phyloP scores from a whole-genome alignment of 352 stramenopile species.

The Globisporangium iwayamae region DNA sequence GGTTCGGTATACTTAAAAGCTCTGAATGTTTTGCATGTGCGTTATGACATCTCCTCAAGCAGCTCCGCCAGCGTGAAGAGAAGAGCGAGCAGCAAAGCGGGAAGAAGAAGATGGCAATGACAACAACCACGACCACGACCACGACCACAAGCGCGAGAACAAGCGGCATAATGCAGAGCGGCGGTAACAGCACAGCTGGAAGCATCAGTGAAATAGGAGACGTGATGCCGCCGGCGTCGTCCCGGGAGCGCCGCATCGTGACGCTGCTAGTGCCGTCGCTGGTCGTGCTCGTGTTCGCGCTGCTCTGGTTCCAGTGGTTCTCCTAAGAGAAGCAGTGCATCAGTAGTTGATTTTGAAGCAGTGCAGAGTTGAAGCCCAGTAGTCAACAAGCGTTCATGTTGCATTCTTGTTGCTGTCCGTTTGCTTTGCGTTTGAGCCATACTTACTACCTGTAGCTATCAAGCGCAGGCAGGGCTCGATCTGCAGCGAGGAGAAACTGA shows the following conservation, averaged over 20 bases:
- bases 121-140: neutral
- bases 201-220: neutral
- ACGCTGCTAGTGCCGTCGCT: constrained; percentile 51
- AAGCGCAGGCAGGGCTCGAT: too few species aligned
- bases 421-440: too few species aligned
- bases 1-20: neutral
- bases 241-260: constrained; percentile 22
- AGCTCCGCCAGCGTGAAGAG: constrained; percentile 46
- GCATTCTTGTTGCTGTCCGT: too few species aligned
- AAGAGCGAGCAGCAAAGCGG: constrained; percentile 24
- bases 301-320: constrained; percentile 45
- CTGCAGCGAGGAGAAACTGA: too few species aligned
- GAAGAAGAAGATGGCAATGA: neutral
- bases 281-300: constrained; percentile 35
- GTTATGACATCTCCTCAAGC: neutral
- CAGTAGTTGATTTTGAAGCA: neutral
- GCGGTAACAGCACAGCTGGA: neutral
- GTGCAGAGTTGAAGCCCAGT: neutral
- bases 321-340: constrained; percentile 10
- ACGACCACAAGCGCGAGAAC: constrained; percentile 5
- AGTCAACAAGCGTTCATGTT: neutral
- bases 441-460: too few species aligned
- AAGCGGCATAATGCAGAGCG: neutral
- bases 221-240: constrained; percentile 17
- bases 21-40: neutral